phyloP scores from a whole-genome alignment of 352 stramenopile genomes.

The Phytophthora podocarpi region DNA sequence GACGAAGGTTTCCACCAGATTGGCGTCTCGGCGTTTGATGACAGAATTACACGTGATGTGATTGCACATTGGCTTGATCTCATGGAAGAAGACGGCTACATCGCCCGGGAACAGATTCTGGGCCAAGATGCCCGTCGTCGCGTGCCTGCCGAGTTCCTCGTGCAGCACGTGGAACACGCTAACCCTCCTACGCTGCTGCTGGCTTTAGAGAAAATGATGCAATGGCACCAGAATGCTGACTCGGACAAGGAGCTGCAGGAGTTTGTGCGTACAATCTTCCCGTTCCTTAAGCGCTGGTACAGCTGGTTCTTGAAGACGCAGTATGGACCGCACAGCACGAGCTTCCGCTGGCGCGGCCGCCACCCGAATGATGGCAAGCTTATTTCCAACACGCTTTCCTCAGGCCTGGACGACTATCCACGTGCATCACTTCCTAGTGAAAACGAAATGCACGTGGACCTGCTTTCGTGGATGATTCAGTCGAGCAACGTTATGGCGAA shows the following conservation, averaged over 20 bases:
- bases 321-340: constrained; percentile 44
- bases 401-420: constrained; percentile 94
- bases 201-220: constrained; percentile 79
- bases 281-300: constrained; percentile 81
- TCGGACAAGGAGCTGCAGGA: constrained; percentile 29
- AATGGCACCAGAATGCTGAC: constrained; percentile 25
- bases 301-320: constrained; percentile 77
- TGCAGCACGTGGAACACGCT: constrained; percentile 90
- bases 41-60: constrained; percentile 72
- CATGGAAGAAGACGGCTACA: constrained; percentile 91
- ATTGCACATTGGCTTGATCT: constrained; percentile 88
- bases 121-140: constrained; percentile 65
- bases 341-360: constrained; percentile 86
- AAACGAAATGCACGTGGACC: constrained; percentile 91
- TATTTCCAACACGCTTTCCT: constrained; percentile 92
- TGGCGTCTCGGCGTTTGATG: constrained; percentile 80
- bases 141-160: constrained; percentile 90
- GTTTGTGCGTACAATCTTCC: constrained; percentile 61
- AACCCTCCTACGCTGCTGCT: constrained; percentile 93
- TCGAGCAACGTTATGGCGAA: constrained; percentile 60
- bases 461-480: constrained; percentile 91
- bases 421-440: constrained; percentile 69
- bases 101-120: constrained; percentile 92
- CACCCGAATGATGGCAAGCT: constrained; percentile 72
- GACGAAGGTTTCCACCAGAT: constrained; percentile 96